Percentiles rank a stretch among this genome's conserved stretches.
These are phyloP conservation scores for Porpolomopsis calyptriformis DNA, from an alignment of 768 basidiomycete genomes.

Conservation along the genomic window DNA sequence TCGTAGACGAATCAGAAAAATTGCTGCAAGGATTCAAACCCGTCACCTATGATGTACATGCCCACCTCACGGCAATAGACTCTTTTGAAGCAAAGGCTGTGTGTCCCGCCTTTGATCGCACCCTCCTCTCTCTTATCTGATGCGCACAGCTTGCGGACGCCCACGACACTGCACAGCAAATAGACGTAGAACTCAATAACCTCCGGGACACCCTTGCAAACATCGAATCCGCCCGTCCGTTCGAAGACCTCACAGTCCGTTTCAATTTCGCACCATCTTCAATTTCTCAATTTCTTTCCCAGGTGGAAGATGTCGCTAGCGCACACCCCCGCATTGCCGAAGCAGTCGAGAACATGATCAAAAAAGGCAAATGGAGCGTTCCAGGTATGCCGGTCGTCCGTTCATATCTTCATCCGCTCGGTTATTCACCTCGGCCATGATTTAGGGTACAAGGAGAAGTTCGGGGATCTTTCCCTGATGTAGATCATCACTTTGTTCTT, in stretches of 20 bases:
- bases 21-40: constrained; percentile 83
- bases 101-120: constrained; percentile 11
- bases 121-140: constrained; percentile 5
- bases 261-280: background rate
- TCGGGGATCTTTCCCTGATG: constrained; percentile 88
- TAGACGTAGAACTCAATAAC: constrained; percentile 82
- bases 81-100: constrained; percentile 96
- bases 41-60: constrained; percentile 80
- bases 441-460: constrained; percentile 88
- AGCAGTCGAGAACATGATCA: constrained; percentile 88
- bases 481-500: constrained; percentile 28
- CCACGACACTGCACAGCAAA: constrained; percentile 80
- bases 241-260: constrained; percentile 90
- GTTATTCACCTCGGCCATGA: background rate
- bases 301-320: constrained; percentile 83
- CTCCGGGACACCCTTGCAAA: constrained; percentile 90
- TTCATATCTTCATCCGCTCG: background rate
- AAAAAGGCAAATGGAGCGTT: constrained; percentile 98
- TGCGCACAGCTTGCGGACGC: constrained; percentile 68
- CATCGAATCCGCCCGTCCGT: constrained; percentile 94
- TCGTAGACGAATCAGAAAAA: constrained; percentile 91
- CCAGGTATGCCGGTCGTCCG: constrained; percentile 48
- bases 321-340: constrained; percentile 89
- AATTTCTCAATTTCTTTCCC: background rate
- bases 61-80: constrained; percentile 91